phyloP scores from a whole-genome alignment of 139 green algal genomes.

The Tetraselmis striata region DNA sequence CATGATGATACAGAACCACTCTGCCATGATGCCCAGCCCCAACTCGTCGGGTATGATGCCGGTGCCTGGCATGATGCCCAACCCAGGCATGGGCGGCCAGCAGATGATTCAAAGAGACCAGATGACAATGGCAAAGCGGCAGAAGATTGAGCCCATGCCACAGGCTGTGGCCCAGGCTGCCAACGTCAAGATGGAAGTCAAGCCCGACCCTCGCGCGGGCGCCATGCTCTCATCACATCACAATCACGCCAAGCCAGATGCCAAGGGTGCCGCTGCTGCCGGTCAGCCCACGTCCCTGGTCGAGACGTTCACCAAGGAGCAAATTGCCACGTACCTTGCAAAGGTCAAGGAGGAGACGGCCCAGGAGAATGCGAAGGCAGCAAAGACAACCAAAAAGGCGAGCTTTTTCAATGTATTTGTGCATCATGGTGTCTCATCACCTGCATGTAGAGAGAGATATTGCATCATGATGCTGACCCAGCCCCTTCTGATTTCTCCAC shows the following conservation, averaged over 20 bases:
- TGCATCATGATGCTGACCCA: too few relatives aligned
- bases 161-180: background rate
- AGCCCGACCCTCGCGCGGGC: background rate
- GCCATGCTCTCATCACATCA: background rate
- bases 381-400: too few relatives aligned
- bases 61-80: background rate
- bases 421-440: too few relatives aligned
- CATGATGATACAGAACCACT: background rate
- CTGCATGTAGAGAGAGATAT: too few relatives aligned
- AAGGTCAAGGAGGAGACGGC: conserved; percentile 7
- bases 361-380: background rate
- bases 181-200: background rate
- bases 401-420: too few relatives aligned
- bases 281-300: conserved; percentile 71
- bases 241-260: background rate
- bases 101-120: background rate
- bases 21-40: background rate
- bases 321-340: conserved; percentile 17
- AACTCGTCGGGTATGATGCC: background rate
- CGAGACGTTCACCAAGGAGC: conserved; percentile 74
- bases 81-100: background rate
- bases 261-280: background rate
- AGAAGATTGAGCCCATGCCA: conserved; percentile 1
- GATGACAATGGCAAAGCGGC: background rate
- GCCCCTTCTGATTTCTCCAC: too few relatives aligned